Evolutionary conservation across 352 stramenopile species (phyloP), one percentile per base, ranked within the genome.

Genomic region (Phytopythium delawarense): DNA sequence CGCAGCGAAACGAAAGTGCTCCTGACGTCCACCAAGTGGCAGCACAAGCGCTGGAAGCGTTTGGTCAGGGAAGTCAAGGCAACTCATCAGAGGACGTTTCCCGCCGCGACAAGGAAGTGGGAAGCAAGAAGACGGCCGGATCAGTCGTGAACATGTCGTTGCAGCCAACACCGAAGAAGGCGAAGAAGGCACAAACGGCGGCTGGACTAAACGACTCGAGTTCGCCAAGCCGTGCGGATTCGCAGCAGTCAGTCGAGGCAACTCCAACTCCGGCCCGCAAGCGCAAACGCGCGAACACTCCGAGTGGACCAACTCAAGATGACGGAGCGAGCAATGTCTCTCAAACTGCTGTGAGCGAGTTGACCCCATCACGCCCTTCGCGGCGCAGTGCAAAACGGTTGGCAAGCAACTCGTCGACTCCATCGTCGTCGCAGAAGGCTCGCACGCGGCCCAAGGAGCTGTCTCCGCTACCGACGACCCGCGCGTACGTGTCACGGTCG

Each of bases 391-490:
- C 51, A 54, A 71, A 65, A 56, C 71, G 66, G 4, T 28, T 62
- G 25, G 59, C 67, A 30, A 59, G n/a, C 25, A 23, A 51, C 40
- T 50, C 39, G 40, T 56, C 71, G 20, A 76, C 67, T n/a, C 63
- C 67, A 15, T 72, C 57, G 0, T 82, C 78, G 7, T 85, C 77
- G 0, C 71, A 79, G 23, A 83, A 67, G 32, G 63, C 81, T 45
- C 75, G 81, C 53, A 89, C 74, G 15, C 80, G 81, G 42, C 65
- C 74, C 28, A 75, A 72, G 30, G 70, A 71, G 7, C 35, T 86
- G 28, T 87, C 81, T 5, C 71, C 80, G 15, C 59, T 88, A 1
- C 80, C 81, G n/a, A 66, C 73, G 25, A 74, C 75, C 3, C 70
- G 76, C n/a, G 46, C 64, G 7, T 87, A 88, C 12, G 55, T 54